Percentiles rank a stretch among this genome's conserved stretches.
Evolutionary conservation across 495 filamentous ascomycete genomes (phyloP).

Genomic region (Talaromyces proteolyticus): DNA sequence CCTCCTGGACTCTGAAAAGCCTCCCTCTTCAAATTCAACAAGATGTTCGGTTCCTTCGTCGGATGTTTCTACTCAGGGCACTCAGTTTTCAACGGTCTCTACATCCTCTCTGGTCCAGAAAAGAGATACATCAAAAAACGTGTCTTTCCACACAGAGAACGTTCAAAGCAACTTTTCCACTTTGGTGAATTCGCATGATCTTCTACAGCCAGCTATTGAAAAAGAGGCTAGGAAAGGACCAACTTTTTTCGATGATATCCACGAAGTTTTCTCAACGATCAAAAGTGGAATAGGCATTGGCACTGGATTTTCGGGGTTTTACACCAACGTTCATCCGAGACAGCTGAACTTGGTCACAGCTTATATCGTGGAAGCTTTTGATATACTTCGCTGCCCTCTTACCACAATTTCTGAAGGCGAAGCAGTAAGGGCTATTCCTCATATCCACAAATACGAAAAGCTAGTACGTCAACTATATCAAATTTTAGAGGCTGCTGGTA

Average conservation of each 20-base stretch:
- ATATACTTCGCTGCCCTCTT: slow-evolving; percentile 29
- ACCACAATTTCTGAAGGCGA: slow-evolving; percentile 22
- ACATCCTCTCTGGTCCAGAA: no score
- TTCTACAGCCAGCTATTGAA: no score
- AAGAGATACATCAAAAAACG: no score
- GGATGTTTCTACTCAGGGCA: no score
- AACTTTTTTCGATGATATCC: background rate
- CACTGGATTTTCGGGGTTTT: slow-evolving; percentile 17
- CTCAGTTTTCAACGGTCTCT: no score
- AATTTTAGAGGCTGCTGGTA: slow-evolving; percentile 29
- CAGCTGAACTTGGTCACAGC: slow-evolving; percentile 29
- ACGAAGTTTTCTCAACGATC: background rate
- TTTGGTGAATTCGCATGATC: no score
- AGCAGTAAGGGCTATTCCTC: slow-evolving; percentile 20
- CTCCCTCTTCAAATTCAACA: no score
- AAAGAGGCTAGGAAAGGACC: background rate
- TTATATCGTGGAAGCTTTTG: slow-evolving; percentile 40
- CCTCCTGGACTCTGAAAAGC: no score
- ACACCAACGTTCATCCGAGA: slow-evolving; percentile 18
- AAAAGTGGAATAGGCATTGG: background rate
- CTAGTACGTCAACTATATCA: slow-evolving; percentile 32
- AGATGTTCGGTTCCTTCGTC: no score
- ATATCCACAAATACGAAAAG: slow-evolving; percentile 21
- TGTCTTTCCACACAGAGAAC: no score
- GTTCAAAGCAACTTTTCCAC: no score